Evolutionary conservation across 371 early-diverging fungal species (phyloP).

Genomic region (Nematocida ironsii): DNA sequence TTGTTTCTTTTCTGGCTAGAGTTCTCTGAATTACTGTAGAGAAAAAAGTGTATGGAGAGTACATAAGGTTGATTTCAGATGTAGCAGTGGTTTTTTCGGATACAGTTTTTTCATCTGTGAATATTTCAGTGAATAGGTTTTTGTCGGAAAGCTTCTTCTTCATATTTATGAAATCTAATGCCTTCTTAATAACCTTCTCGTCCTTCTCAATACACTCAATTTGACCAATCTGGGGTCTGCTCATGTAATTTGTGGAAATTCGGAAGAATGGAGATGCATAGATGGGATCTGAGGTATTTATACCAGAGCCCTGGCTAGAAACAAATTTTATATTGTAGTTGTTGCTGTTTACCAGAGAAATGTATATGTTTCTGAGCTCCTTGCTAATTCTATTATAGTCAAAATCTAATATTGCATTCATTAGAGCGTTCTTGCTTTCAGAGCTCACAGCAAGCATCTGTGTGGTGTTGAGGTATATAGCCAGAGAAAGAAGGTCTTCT

Average conservation of each 20-base stretch:
- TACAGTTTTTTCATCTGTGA: background rate
- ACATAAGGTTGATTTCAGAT: background rate
- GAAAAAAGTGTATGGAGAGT: background rate
- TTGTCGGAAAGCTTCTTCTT: background rate
- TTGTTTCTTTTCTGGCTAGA: background rate
- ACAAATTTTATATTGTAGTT: background rate
- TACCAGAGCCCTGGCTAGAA: background rate
- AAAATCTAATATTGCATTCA: slow-evolving; percentile 5
- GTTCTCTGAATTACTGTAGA: background rate
- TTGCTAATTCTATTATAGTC: background rate
- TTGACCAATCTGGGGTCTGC: background rate
- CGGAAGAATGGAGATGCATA: background rate
- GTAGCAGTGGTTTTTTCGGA: background rate
- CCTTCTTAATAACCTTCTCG: background rate
- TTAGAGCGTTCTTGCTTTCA: background rate
- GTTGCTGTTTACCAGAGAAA: background rate
- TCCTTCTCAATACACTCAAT: background rate
- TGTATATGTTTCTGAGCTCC: slow-evolving; percentile 4
- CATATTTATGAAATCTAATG: background rate
- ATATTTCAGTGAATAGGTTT: background rate
- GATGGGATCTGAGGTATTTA: background rate
- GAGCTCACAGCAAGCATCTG: background rate
- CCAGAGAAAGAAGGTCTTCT: background rate
- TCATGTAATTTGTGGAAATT: background rate
- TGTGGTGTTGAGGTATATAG: background rate